phyloP scores from a whole-genome alignment of 2,329 filamentous ascomycete species.

The Onygena corvina region DNA sequence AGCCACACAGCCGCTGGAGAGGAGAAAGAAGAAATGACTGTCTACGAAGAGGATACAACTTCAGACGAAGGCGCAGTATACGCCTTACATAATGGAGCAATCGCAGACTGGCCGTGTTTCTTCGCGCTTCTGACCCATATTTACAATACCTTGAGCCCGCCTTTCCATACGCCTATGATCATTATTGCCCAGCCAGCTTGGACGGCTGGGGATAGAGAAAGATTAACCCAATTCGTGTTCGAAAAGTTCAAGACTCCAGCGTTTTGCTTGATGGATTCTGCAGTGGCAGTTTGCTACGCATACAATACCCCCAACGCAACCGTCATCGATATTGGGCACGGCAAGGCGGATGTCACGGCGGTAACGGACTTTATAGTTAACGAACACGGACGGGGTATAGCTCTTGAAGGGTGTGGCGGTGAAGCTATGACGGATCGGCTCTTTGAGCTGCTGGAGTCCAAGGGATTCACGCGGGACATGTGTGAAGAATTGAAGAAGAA shows the following conservation, averaged over 20 bases:
- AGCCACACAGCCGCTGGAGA: constrained; percentile 23
- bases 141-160: constrained; percentile 75
- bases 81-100: constrained; percentile 68
- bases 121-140: constrained; percentile 87
- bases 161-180: constrained; percentile 87
- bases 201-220: constrained; percentile 77
- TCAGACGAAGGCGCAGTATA: constrained; percentile 82
- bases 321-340: constrained; percentile 78
- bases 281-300: constrained; percentile 64
- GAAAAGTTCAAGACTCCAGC: constrained; percentile 94
- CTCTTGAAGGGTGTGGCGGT: constrained; percentile 61
- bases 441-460: constrained; percentile 49
- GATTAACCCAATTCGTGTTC: constrained; percentile 85
- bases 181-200: constrained; percentile 82
- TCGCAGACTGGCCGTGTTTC: constrained; percentile 85
- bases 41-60: constrained; percentile 80
- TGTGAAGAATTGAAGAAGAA: constrained; percentile 55
- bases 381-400: constrained; percentile 50
- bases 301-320: constrained; percentile 75
- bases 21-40: constrained; percentile 36
- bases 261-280: constrained; percentile 80
- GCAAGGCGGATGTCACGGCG: constrained; percentile 87
- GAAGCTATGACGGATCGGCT: constrained; percentile 73
- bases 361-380: constrained; percentile 72
- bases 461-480: constrained; percentile 49